A percentile compares a stretch with the other conserved stretches of the same genome.
Conservation (phyloP, 805 yeast species). For the Lachancea meyersii region DNA sequence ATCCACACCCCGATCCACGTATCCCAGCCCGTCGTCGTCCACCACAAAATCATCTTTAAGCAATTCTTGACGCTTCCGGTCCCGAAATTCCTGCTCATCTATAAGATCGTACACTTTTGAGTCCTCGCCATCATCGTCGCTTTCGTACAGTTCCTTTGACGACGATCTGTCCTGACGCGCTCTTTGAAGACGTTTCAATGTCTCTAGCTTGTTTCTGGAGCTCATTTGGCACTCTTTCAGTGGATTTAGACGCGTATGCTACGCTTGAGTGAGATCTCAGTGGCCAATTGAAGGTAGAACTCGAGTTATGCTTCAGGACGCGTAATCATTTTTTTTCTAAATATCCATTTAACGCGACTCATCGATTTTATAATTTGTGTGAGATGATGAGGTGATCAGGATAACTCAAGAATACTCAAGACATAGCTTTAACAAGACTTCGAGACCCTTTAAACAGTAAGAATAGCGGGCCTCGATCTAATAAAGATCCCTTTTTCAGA, state of each 20-base stretch:
- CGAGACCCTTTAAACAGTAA: too few species aligned
- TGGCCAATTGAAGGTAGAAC: too few species aligned
- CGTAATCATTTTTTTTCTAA: not conserved
- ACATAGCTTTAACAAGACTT: too few species aligned
- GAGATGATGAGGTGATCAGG: not conserved
- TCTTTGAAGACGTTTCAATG: slow-evolving; percentile 54
- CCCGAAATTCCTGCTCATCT: slow-evolving; percentile 71
- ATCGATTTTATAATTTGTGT: not conserved
- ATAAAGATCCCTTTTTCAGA: too few species aligned
- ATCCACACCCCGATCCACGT: slow-evolving; percentile 87
- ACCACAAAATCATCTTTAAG: slow-evolving; percentile 90
- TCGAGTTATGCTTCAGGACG: too few species aligned
- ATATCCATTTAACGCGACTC: not conserved
- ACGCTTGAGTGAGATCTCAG: too few species aligned
- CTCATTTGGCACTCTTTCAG: slow-evolving; percentile 25
- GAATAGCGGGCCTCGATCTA: too few species aligned
- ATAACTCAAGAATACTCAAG: not conserved
- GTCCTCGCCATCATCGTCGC: slow-evolving; percentile 43
- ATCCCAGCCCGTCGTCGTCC: slow-evolving; percentile 90
- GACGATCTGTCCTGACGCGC: slow-evolving; percentile 36
- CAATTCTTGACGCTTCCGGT: slow-evolving; percentile 70
- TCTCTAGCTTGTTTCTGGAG: slow-evolving; percentile 46
- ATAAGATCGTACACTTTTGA: slow-evolving; percentile 75
- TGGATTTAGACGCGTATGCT: too few species aligned
- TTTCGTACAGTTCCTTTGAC: slow-evolving; percentile 31